These are phyloP conservation scores for Corchorus capsularis DNA, from an alignment of 345 rosid genomes.

Conservation along the genomic window DNA sequence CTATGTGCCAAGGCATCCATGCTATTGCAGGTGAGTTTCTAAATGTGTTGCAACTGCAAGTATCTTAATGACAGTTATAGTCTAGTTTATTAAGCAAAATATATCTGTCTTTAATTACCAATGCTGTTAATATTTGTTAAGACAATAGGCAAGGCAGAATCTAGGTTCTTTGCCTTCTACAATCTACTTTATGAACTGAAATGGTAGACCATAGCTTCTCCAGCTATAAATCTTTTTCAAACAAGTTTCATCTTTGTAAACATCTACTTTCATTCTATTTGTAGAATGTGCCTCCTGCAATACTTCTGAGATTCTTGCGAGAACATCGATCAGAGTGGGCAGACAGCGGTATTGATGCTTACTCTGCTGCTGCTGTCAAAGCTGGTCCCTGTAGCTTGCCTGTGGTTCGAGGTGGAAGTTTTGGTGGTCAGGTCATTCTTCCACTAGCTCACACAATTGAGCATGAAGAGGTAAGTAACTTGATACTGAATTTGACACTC, in stretches of 20 bases:
- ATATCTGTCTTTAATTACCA: background rate
- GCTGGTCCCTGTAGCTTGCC: slow-evolving; percentile 83
- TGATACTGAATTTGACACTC: background rate
- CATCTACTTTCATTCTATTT: slow-evolving; percentile 6
- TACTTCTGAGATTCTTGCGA: slow-evolving; percentile 83
- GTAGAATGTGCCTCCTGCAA: slow-evolving; percentile 96
- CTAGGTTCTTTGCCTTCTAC: background rate
- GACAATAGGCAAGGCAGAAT: background rate
- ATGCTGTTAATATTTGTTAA: background rate
- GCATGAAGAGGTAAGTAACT: slow-evolving; percentile 76
- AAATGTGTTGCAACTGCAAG: background rate
- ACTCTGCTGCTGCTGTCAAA: slow-evolving; percentile 90
- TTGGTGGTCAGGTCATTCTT: slow-evolving; percentile 93
- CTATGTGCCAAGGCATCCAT: slow-evolving; percentile 97
- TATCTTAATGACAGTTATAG: background rate
- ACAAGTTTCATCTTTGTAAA: slow-evolving; percentile 3
- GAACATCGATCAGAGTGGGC: slow-evolving; percentile 99
- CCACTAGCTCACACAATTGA: slow-evolving; percentile 97
- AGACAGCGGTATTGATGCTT: slow-evolving; percentile 86
- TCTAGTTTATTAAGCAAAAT: background rate
- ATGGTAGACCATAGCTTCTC: slow-evolving; percentile 12
- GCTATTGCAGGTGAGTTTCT: slow-evolving; percentile 71
- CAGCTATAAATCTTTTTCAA: background rate
- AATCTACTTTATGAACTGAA: background rate
- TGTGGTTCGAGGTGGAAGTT: slow-evolving; percentile 74